A percentile compares a stretch with the other conserved stretches of the same genome.
Evolutionary conservation across 371 early-diverging fungal species (phyloP).

Genomic region (Choanephora cucurbitarum): DNA sequence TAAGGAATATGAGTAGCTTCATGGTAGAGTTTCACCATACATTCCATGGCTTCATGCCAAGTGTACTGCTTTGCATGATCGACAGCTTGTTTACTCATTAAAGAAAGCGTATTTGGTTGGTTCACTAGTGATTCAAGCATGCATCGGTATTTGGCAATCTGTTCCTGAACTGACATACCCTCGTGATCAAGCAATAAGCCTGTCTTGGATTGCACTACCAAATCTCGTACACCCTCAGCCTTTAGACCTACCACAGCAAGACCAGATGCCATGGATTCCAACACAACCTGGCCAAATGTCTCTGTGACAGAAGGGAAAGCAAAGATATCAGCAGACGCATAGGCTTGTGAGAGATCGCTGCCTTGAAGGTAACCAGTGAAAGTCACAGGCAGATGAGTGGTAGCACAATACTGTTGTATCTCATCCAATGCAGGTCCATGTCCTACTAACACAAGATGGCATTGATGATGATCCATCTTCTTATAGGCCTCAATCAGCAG

Average conservation of each 20-base stretch:
- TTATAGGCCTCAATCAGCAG: conserved; percentile 44
- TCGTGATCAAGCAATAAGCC: conserved; percentile 38
- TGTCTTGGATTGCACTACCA: conserved; percentile 42
- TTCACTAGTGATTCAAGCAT: conserved; percentile 24
- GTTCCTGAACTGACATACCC: conserved; percentile 16
- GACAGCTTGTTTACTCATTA: conserved; percentile 32
- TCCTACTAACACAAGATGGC: conserved; percentile 55
- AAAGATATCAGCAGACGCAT: conserved; percentile 55
- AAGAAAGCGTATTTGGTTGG: conserved; percentile 6
- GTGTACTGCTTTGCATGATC: conserved; percentile 34
- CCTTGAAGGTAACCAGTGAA: conserved; percentile 51
- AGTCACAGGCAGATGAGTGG: conserved; percentile 36
- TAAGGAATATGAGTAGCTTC: conserved; percentile 15
- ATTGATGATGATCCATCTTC: conserved; percentile 38
- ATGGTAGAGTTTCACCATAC: conserved; percentile 39
- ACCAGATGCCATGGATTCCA: conserved; percentile 53
- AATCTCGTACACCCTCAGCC: conserved; percentile 50
- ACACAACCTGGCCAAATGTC: conserved; percentile 54
- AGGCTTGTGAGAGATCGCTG: conserved; percentile 35
- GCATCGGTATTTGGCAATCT: conserved; percentile 24
- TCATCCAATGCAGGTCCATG: conserved; percentile 50
- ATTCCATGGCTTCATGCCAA: conserved; percentile 53
- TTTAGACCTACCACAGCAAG: conserved; percentile 44
- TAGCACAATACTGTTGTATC: conserved; percentile 27
- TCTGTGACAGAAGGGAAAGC: conserved; percentile 50